Conservation (phyloP, 345 rosid species). For the Toxicodendron radicans region DNA sequence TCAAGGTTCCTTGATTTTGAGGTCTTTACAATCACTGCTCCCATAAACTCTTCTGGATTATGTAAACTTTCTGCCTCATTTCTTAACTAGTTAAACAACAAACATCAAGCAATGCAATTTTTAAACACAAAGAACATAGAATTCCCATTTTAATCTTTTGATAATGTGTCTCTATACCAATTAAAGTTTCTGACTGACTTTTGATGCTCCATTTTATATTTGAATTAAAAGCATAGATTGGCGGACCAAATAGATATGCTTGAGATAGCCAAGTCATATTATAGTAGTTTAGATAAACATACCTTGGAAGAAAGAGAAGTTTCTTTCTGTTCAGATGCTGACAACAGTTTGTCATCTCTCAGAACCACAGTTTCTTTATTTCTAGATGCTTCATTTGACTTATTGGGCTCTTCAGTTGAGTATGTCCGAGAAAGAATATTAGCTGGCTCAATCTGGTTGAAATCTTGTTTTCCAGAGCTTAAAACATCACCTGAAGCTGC, state of each 20-base stretch:
- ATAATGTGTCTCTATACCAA: background rate
- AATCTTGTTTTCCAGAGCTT: conserved; percentile 20
- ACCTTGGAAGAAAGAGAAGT: conserved; percentile 44
- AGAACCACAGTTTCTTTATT: conserved; percentile 20
- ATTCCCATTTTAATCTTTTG: background rate
- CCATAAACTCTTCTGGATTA: conserved; percentile 37
- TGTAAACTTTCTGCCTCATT: conserved; percentile 30
- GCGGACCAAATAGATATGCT: background rate
- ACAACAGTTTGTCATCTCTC: conserved; percentile 20
- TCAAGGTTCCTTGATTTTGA: conserved; percentile 45
- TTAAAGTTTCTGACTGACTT: background rate
- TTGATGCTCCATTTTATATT: conserved; percentile 13
- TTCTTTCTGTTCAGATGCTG: conserved; percentile 13
- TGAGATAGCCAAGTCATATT: background rate
- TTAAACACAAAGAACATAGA: background rate
- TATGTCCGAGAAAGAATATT: background rate
- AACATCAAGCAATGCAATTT: too few relatives aligned
- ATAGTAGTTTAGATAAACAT: conserved; percentile 11
- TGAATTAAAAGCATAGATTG: background rate
- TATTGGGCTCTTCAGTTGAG: conserved; percentile 19
- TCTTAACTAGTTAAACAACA: conserved; percentile 38
- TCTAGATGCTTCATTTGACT: conserved; percentile 17
- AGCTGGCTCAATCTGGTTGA: conserved; percentile 8
- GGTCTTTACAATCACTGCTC: conserved; percentile 40
- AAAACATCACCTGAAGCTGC: conserved; percentile 15